Percentiles rank a stretch among this genome's conserved stretches.
phyloP scores from a whole-genome alignment of 225 moss, liverwort and hornwort genomes.

The Pleurozium schreberi region DNA sequence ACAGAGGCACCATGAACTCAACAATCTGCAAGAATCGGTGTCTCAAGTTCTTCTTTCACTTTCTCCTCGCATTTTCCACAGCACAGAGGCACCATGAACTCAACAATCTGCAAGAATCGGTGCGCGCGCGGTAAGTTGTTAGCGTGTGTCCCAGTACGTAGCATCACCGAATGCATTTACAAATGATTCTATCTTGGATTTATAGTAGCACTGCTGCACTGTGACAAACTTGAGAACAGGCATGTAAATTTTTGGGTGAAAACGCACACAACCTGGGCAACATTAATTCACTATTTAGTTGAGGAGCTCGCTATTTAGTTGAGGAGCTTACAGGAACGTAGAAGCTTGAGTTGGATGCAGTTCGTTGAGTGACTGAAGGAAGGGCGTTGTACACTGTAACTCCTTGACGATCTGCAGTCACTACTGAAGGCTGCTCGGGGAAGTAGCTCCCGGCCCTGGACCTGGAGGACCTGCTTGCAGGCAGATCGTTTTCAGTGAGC shows the following conservation, averaged over 20 bases:
- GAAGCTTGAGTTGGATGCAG: neutral
- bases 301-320: too few species aligned
- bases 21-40: neutral
- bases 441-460: neutral
- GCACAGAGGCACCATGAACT: slow-evolving; percentile 35
- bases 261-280: too few species aligned
- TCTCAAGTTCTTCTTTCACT: slow-evolving; percentile 28
- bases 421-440: neutral
- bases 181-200: too few species aligned
- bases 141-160: neutral
- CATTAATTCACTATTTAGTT: too few species aligned
- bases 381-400: neutral
- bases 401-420: neutral
- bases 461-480: neutral
- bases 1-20: slow-evolving; percentile 34
- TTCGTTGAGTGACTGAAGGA: neutral
- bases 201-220: too few species aligned
- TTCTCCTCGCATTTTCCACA: slow-evolving; percentile 32
- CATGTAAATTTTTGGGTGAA: neutral
- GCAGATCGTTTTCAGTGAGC: neutral
- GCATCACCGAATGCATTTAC: neutral
- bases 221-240: neutral
- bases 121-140: neutral
- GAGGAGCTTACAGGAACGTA: slow-evolving; percentile 5
- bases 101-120: slow-evolving; percentile 5